Base-by-base conservation (phyloP, 2,329 filamentous ascomycete species). In the Lachnellula occidentalis region DNA sequence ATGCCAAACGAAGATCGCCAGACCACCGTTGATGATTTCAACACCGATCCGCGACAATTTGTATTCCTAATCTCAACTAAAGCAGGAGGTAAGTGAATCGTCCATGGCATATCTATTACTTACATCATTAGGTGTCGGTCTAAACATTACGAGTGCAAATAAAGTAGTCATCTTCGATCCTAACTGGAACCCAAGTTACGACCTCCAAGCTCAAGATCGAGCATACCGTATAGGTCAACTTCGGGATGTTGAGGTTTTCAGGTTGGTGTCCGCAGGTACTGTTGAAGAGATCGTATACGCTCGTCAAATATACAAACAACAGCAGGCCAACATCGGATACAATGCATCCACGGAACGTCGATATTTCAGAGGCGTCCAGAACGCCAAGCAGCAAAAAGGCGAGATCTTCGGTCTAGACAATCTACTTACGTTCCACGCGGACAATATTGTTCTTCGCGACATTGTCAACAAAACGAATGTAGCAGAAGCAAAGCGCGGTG, bases 401-500 rank as follows among this genome's bases (percentile, higher is more conserved):
- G 94, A 99, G 70, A 90, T 99, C 21, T 99, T 99, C 63, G 94
- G 94, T 0, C 78, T 97, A 2, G 73, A 80, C 21, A 99, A 99
- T 62, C 79, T 99, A 12, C 90, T 99, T 64, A 83, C 83, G 0
- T 96, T 90, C 59, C 85, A 90, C 59, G 82, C 83, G 47, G 82
- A 92, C 61, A 88, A 88, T 56, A 81, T 95, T 12, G 79, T 96
- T 14, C 79, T 97, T 5, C 82, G 89, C n/a, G 90, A 96, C 53
- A 97, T 99, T 62, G 90, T 99, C 64, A 96, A 97, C 75, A 96
- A 96, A 72, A 97, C 94, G 27, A 99, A 99, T 66, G 85, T 99
- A 50, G 94, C 94, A 4, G 94, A 99, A 73, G 90, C 90, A 42
- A 89, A 86, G 67, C 90, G 88, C 0, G 92, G 91, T 0, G 87